These are phyloP conservation scores for Didymella lethalis DNA, from an alignment of 2,329 filamentous ascomycete species.

Conservation along the genomic window DNA sequence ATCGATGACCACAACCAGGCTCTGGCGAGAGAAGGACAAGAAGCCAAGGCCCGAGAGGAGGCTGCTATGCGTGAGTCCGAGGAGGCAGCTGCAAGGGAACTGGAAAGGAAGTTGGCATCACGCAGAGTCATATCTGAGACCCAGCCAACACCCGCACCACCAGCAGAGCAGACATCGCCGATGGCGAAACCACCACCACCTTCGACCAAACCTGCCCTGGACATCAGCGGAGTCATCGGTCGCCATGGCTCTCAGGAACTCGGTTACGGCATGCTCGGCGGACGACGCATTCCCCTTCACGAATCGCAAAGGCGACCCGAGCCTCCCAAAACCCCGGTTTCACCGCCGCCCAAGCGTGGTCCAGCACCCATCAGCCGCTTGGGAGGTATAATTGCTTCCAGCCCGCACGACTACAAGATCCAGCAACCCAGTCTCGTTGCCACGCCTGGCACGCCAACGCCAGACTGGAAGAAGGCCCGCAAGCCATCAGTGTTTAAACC, in stretches of 20 bases:
- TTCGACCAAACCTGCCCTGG: background rate
- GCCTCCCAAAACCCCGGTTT: constrained; percentile 25
- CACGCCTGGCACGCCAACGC: background rate
- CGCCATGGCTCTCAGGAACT: background rate
- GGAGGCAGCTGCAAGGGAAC: background rate
- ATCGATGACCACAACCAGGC: background rate
- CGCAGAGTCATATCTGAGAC: background rate
- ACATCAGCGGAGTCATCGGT: background rate
- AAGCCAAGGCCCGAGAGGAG: background rate
- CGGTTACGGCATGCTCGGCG: background rate
- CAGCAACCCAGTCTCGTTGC: background rate
- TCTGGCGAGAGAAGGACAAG: background rate
- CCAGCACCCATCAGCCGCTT: constrained; percentile 14
- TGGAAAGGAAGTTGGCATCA: background rate
- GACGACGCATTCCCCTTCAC: background rate
- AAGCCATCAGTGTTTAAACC: constrained; percentile 8
- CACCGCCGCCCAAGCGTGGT: constrained; percentile 4
- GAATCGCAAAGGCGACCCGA: constrained; percentile 27
- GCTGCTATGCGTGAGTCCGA: background rate
- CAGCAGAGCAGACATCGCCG: background rate
- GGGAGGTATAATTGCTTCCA: constrained; percentile 11
- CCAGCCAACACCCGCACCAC: background rate
- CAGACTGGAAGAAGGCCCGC: constrained; percentile 12
- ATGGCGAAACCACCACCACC: background rate
- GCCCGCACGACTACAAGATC: constrained; percentile 7